A percentile compares a stretch with the other conserved stretches of the same genome.
Evolutionary conservation across 2,329 filamentous ascomycete genomes (phyloP).

Genomic region (Aspergillus novoparasiticus): DNA sequence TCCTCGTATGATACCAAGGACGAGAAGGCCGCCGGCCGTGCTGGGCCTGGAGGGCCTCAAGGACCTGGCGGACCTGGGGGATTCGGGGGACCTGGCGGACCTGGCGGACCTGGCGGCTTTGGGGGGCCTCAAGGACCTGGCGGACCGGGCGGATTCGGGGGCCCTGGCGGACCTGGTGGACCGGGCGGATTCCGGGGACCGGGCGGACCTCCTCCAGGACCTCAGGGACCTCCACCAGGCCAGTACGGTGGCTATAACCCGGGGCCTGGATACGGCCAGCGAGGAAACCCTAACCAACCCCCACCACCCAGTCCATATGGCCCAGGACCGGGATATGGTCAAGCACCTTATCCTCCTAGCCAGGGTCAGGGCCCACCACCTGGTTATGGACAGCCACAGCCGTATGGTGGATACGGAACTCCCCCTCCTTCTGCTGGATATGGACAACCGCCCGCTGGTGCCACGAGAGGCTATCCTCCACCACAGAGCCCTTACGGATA

Average conservation of each 20-base stretch:
- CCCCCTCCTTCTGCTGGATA: constrained; percentile 20
- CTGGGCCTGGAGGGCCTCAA: constrained; percentile 19
- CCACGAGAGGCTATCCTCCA: constrained; percentile 11
- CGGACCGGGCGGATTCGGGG: neutral
- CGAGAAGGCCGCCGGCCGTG: constrained; percentile 54
- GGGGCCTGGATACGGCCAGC: constrained; percentile 24
- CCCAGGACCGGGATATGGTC: constrained; percentile 13
- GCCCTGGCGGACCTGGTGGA: too few relatives aligned
- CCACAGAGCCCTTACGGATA: constrained; percentile 24
- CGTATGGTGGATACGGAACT: constrained; percentile 27
- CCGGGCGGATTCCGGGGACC: neutral
- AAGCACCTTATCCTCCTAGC: constrained; percentile 14
- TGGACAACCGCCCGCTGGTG: constrained; percentile 14
- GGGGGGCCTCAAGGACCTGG: neutral
- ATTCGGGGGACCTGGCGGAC: constrained; percentile 25
- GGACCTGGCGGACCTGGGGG: neutral
- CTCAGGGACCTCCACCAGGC: constrained; percentile 34
- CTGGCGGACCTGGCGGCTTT: constrained; percentile 8
- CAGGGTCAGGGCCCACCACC: constrained; percentile 16
- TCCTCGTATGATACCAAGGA: constrained; percentile 67
- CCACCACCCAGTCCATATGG: constrained; percentile 10
- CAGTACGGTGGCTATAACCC: constrained; percentile 39
- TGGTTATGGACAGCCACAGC: constrained; percentile 27
- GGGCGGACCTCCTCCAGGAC: constrained; percentile 20
- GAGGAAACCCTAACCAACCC: constrained; percentile 22